These are phyloP conservation scores for Xerocomus amazonicus DNA, from an alignment of 1,284 basidiomycete species.

Conservation along the genomic window DNA sequence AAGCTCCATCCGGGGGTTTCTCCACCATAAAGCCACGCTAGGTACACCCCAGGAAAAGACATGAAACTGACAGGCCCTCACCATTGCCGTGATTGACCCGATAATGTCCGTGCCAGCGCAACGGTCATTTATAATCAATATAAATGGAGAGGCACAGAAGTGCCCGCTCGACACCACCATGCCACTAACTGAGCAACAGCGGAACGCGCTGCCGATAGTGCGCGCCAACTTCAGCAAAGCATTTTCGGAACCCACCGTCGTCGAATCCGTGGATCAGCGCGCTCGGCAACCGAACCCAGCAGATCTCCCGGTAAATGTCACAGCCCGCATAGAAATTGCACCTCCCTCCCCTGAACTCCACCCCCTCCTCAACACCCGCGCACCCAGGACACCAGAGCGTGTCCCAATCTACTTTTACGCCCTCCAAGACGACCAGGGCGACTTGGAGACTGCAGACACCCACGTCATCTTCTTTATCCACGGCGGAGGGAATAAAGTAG, in stretches of 20 bases:
- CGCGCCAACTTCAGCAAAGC: neutral
- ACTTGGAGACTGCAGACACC: neutral
- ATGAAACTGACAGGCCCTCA: too few species aligned
- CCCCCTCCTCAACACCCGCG: constrained; percentile 3
- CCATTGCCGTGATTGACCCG: neutral
- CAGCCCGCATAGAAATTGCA: constrained; percentile 18
- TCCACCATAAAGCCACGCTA: too few species aligned
- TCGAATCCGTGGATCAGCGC: constrained; percentile 21
- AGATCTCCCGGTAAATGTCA: constrained; percentile 17
- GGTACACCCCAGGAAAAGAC: too few species aligned
- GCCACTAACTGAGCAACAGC: constrained; percentile 22
- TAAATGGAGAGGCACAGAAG: neutral
- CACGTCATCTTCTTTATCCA: constrained; percentile 26
- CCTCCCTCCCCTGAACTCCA: constrained; percentile 14
- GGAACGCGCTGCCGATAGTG: constrained; percentile 1
- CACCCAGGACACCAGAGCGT: constrained; percentile 17
- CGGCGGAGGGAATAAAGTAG: constrained; percentile 20
- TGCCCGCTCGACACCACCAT: neutral
- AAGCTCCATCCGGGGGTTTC: too few species aligned
- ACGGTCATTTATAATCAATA: neutral
- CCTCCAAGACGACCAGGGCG: neutral
- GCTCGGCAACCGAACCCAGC: constrained; percentile 4
- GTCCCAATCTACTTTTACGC: constrained; percentile 23
- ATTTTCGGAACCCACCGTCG: neutral
- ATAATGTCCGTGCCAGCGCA: neutral